phyloP scores from a whole-genome alignment of 2,329 filamentous ascomycete species.

The Cladophialophora carrionii region DNA sequence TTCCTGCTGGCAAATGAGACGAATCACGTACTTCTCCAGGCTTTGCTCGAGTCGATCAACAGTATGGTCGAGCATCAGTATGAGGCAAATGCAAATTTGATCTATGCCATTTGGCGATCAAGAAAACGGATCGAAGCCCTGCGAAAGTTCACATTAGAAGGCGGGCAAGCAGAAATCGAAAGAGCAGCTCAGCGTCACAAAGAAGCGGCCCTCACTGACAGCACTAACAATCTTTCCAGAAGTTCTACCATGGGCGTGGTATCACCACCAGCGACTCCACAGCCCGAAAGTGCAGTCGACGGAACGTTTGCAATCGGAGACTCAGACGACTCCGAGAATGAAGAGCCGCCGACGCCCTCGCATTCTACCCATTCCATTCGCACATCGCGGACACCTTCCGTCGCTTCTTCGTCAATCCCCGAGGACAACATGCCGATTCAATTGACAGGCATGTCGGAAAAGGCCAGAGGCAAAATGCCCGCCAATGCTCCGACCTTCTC shows the following conservation, averaged over 20 bases:
- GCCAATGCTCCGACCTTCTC: conserved; percentile 81
- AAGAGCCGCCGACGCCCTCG: conserved; percentile 64
- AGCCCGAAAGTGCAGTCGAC: conserved; percentile 49
- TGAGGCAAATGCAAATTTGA: conserved; percentile 75
- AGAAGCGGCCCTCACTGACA: conserved; percentile 57
- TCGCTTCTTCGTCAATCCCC: conserved; percentile 64
- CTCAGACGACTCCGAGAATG: conserved; percentile 71
- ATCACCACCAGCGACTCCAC: conserved; percentile 20
- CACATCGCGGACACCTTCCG: conserved; percentile 67
- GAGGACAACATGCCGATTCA: conserved; percentile 84
- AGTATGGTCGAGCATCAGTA: conserved; percentile 82
- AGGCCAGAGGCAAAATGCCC: conserved; percentile 93
- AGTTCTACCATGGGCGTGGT: conserved; percentile 28
- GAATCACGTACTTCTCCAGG: conserved; percentile 79
- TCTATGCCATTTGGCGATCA: conserved; percentile 78
- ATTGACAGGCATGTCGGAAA: conserved; percentile 91
- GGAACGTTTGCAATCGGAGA: conserved; percentile 89
- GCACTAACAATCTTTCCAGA: conserved; percentile 23
- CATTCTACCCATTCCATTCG: conserved; percentile 59
- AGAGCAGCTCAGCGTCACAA: conserved; percentile 47
- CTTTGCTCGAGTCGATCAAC: conserved; percentile 85
- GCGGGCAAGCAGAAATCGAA: conserved; percentile 88
- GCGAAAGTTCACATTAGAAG: conserved; percentile 86
- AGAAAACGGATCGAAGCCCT: conserved; percentile 82
- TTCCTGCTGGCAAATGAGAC: conserved; percentile 91